These are phyloP conservation scores for Malus hybrid DNA, from an alignment of 331 rosid genomes.

Conservation along the genomic window DNA sequence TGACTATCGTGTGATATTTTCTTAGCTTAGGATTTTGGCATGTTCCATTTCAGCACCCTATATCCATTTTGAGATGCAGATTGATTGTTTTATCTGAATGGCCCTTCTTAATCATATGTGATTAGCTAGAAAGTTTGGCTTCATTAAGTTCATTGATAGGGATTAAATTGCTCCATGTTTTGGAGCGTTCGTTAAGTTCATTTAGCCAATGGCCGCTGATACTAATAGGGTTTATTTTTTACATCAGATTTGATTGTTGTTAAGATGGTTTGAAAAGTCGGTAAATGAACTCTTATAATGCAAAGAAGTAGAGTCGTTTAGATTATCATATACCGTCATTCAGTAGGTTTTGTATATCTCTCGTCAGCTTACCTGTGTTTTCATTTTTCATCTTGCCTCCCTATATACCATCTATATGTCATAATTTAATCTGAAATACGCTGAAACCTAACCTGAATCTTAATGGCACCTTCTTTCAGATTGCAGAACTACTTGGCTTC, in stretches of 20 bases:
- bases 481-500: constrained; percentile 76
- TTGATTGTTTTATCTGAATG: too few species aligned
- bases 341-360: neutral
- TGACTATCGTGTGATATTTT: neutral
- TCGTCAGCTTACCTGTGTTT: neutral
- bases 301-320: neutral
- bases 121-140: neutral
- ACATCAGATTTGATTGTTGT: neutral
- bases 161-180: neutral
- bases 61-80: neutral
- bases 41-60: neutral
- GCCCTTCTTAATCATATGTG: too few species aligned
- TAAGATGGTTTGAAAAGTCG: neutral
- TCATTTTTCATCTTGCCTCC: neutral
- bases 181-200: neutral
- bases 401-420: neutral
- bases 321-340: neutral
- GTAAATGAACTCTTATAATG: neutral
- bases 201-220: neutral
- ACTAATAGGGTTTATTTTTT: neutral
- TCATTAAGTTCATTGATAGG: neutral
- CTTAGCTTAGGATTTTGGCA: too few species aligned
- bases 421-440: neutral
- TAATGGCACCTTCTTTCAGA: constrained; percentile 35
- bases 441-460: constrained; percentile 6